Percentiles rank a stretch among this genome's conserved stretches.
Conservation (phyloP, 768 basidiomycete genomes). For the Russula earlei region DNA sequence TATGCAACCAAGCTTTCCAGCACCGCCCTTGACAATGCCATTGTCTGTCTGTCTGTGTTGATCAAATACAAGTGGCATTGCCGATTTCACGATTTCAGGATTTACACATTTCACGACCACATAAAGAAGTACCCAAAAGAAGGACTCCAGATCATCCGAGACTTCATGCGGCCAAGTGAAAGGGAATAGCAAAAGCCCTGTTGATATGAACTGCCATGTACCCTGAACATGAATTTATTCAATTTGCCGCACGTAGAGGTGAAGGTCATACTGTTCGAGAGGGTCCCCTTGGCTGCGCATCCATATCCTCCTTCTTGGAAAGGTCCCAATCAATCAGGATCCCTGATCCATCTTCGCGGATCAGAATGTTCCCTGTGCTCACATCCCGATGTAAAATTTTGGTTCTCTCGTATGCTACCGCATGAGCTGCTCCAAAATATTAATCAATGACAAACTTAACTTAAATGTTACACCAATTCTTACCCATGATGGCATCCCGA, state of each 20-base stretch:
- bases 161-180: not conserved
- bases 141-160: conserved; percentile 18
- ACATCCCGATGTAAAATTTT: conserved; percentile 6
- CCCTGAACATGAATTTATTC: conserved; percentile 1
- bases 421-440: not conserved
- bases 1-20: not conserved
- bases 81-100: not conserved
- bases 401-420: not conserved
- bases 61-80: not conserved
- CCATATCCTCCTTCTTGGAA: not conserved
- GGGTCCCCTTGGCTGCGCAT: not conserved
- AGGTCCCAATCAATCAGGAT: conserved; percentile 4
- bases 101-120: not conserved
- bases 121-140: too few relatives aligned
- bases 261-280: not conserved
- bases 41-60: not conserved
- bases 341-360: not conserved
- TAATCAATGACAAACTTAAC: not conserved
- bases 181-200: not conserved
- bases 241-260: not conserved
- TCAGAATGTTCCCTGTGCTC: not conserved
- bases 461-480: not conserved
- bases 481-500: not conserved
- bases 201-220: conserved; percentile 18
- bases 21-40: not conserved